phyloP scores from a whole-genome alignment of 495 filamentous ascomycete genomes.

The Podospora didyma region DNA sequence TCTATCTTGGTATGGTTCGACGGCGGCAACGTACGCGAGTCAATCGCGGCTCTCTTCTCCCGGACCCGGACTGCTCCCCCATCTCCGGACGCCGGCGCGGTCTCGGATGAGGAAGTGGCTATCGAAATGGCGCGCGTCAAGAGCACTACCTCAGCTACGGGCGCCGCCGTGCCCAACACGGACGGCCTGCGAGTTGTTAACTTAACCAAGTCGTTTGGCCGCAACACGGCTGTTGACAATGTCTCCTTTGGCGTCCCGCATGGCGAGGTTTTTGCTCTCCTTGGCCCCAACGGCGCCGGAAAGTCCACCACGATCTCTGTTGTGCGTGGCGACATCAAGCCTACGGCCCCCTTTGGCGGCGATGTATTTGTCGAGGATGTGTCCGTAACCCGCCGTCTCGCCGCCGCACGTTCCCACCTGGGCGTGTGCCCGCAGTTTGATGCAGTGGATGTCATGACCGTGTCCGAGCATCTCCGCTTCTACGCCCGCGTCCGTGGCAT shows the following conservation, averaged over 20 bases:
- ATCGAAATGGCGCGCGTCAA: constrained; percentile 43
- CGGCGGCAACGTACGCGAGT: constrained; percentile 53
- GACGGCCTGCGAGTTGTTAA: constrained; percentile 73
- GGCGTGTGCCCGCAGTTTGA: constrained; percentile 79
- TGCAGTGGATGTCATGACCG: constrained; percentile 65
- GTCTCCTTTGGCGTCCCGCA: constrained; percentile 74
- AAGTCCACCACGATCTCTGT: constrained; percentile 82
- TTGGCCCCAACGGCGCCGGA: constrained; percentile 86
- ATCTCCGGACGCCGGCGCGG: constrained; percentile 7
- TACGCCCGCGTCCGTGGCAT: constrained; percentile 71
- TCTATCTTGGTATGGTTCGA: constrained; percentile 67
- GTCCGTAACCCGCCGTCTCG: constrained; percentile 60
- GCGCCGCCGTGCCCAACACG: constrained; percentile 44
- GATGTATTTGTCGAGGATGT: constrained; percentile 73
- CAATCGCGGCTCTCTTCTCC: constrained; percentile 38
- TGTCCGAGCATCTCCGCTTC: constrained; percentile 66
- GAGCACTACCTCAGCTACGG: constrained; percentile 24
- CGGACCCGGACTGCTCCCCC: background rate
- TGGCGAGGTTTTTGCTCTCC: constrained; percentile 77
- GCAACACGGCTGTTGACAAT: constrained; percentile 70
- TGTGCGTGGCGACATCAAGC: constrained; percentile 78
- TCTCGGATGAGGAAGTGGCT: constrained; percentile 43
- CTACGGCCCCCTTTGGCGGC: constrained; percentile 50
- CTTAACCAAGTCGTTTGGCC: constrained; percentile 71
- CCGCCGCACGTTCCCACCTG: constrained; percentile 62